These are phyloP conservation scores for Kondoa subrosea DNA, from an alignment of 768 basidiomycete species.

Conservation along the genomic window DNA sequence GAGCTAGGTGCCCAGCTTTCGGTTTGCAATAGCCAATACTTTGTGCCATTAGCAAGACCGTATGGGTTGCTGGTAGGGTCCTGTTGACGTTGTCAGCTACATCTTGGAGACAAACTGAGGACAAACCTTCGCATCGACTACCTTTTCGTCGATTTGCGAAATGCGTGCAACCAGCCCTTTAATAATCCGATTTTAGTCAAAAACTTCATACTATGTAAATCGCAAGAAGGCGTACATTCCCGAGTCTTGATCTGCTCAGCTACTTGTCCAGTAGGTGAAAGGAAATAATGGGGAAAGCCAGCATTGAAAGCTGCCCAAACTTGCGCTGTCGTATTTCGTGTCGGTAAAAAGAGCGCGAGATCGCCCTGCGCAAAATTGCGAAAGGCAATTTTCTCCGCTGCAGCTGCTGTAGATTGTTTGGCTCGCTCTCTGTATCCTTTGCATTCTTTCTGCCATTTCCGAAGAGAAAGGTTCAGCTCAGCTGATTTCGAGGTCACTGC, in stretches of 20 bases:
- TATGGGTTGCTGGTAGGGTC: constrained; percentile 76
- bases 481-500: background rate
- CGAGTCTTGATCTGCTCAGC: constrained; percentile 75
- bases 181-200: no score
- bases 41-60: constrained; percentile 67
- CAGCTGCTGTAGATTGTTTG: constrained; percentile 15
- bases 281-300: constrained; percentile 93
- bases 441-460: constrained; percentile 95
- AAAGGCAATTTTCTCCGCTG: constrained; percentile 85
- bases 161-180: constrained; percentile 74
- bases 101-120: background rate
- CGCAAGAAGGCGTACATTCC: constrained; percentile 45
- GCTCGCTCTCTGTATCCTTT: constrained; percentile 90
- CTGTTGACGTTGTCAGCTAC: constrained; percentile 35
- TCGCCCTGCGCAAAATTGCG: constrained; percentile 84
- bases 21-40: constrained; percentile 83
- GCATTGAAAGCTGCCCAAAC: constrained; percentile 99
- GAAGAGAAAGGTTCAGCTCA: constrained; percentile 32
- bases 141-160: constrained; percentile 65
- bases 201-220: no score
- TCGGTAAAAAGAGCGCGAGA: constrained; percentile 85
- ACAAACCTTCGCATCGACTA: constrained; percentile 61
- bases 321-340: constrained; percentile 76
- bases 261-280: constrained; percentile 67
- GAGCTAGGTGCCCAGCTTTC: constrained; percentile 60